Base-by-base conservation (phyloP, 2,329 filamentous ascomycete species). In the Allantophomopsis lycopodina region DNA sequence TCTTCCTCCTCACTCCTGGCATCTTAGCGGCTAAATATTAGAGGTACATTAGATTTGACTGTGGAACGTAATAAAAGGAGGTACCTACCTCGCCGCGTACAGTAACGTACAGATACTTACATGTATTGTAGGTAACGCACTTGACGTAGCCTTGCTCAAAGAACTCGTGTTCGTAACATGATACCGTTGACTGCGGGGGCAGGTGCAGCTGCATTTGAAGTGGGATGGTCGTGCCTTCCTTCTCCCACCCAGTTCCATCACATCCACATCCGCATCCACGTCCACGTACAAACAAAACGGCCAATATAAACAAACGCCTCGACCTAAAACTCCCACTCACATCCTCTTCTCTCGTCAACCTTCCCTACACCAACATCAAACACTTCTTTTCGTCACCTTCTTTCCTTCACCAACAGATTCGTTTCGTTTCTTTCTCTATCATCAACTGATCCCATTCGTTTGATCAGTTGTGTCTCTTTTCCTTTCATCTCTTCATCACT, bases 311-410 rank as follows among this genome's bases (percentile, higher is more conserved):
- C 23, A 5, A 28, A 28, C 23, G 8, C 23, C 23, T 10, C 5
- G 40, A 28, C 43, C 36, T 39, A n/a, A 10, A 10, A 28, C 23
- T 28, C 23, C 7, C 11, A 28, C 23, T 28, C 23, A 28, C 11
- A 28, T 12, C 23, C 14, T 14, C 38, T 36, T 43, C 28, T 30
- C 23, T 23, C 23, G 8, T n/a, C 20, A 28, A 30, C 5, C 12
- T 13, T 30, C 8, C n/a, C 23, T 28, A 28, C 23, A 28, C 10
- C 4, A 28, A 10, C 23, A 28, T 28, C 23, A 3, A 10, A 11
- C 23, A 35, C 35, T 38, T 38, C 16, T 35, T 36, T 32, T 32
- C 13, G 23, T 36, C 31, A 35, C 38, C 20, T 40, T 44, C 39
- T 32, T 40, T 35, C 16, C 36, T 18, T 23, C 36, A 39, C 42